Percentiles rank a stretch among this genome's conserved stretches.
Conservation (phyloP, 495 filamentous ascomycete genomes). For the Evernia prunastri region DNA sequence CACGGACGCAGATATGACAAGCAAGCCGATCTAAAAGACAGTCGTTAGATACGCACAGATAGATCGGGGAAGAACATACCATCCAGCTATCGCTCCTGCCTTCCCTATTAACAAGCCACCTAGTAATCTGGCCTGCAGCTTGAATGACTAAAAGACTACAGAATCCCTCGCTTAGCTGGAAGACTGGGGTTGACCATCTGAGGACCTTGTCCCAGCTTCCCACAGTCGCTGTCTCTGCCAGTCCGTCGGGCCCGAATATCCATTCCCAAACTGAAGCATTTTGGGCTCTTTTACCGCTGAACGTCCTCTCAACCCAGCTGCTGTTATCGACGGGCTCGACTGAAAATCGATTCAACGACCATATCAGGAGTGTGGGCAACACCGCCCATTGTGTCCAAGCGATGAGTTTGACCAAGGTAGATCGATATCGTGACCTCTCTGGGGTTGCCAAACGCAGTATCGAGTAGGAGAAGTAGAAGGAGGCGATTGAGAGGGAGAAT, state of each 20-base stretch:
- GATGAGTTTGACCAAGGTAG: constrained; percentile 54
- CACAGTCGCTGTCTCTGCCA: constrained; percentile 70
- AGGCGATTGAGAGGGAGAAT: constrained; percentile 78
- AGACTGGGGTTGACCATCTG: constrained; percentile 89
- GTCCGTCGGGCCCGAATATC: constrained; percentile 74
- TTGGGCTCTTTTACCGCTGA: constrained; percentile 59
- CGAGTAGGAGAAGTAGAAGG: constrained; percentile 86
- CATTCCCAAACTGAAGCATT: constrained; percentile 64
- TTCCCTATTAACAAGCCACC: constrained; percentile 83
- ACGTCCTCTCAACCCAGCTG: constrained; percentile 75
- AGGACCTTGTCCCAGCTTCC: constrained; percentile 85
- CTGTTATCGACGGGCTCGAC: constrained; percentile 66
- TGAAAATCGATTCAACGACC: constrained; percentile 88
- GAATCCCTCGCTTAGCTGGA: constrained; percentile 92
- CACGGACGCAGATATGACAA: constrained; percentile 80
- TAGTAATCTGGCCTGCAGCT: constrained; percentile 86
- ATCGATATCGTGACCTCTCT: constrained; percentile 67
- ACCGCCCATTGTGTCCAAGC: constrained; percentile 74
- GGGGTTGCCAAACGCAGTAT: constrained; percentile 73
- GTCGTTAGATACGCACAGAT: not conserved
- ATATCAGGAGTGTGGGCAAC: constrained; percentile 80
- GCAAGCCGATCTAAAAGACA: constrained; percentile 66
- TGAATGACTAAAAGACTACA: constrained; percentile 95
- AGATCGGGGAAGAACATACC: constrained; percentile 49
- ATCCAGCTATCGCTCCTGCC: constrained; percentile 95